Evolutionary conservation across 2,329 filamentous ascomycete species (phyloP), one percentile per base, ranked within the genome.

Genomic region (Drechslerella stenobrocha): DNA sequence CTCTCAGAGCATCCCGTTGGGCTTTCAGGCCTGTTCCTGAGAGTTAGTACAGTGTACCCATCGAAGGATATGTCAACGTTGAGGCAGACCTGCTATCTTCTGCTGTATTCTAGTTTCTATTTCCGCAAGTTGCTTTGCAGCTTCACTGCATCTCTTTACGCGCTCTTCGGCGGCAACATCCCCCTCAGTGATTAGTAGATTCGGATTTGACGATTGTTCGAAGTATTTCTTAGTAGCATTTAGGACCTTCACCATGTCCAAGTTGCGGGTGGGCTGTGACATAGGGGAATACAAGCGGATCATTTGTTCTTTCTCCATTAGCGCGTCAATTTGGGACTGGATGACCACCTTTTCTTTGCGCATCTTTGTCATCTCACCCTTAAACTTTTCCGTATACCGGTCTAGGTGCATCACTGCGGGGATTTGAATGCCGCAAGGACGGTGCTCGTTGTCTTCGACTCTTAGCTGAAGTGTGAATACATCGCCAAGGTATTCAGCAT

Each of bases 301-400:
- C 28, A 53, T 72, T 20, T 64, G 55, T 46, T 72, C 72, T 47
- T 71, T 72, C 26, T 61, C 45, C 28, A 70, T 70, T 22, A 73
- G 47, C 24, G 70, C 69, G 26, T 63, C 51, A 7, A 73, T 71
- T 6, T 70, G 44, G 46, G 34, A 57, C 30, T 69, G 67, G n/a
- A 71, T 70, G 11, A 50, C 65, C 26, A 60, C 59, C 51, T 70
- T 72, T 22, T 70, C 51, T 46, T 64, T 64, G 46, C 64, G 72
- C 48, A 73, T 61, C 24, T 48, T 61, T 24, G 51, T 51, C 9
- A 70, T 57, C 26, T 61, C 51, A n/a, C 70, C 70, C 28, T 67
- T 64, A 60, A 71, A 73, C 18, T 56, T 55, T 46, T 71, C 52
- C 4, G 71, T 72, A 24, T 73, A 73, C 50, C 72, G 63, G 24